phyloP scores from a whole-genome alignment of 176 grass and related monocot species.

The Phyllostachys edulis region DNA sequence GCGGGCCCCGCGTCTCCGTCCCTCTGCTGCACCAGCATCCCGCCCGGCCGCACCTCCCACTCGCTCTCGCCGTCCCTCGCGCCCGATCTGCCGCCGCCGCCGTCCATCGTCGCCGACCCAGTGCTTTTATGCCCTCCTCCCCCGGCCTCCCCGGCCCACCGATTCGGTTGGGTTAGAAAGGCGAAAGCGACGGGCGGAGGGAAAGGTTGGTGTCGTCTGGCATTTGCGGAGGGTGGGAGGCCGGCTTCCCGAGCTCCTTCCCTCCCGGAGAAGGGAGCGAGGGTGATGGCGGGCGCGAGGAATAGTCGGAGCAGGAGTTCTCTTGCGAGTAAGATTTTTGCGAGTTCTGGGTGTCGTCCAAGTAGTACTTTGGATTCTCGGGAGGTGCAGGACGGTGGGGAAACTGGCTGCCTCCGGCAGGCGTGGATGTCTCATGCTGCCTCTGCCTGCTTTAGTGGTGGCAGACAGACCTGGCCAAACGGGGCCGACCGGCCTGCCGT shows the following conservation, averaged over 20 bases:
- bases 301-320: not conserved
- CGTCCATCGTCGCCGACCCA: conserved; percentile 33
- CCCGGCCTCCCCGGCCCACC: conserved; percentile 1
- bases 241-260: conserved; percentile 39
- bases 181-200: conserved; percentile 42
- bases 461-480: too few species aligned
- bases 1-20: conserved; percentile 48
- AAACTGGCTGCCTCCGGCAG: not conserved
- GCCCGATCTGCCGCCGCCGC: conserved; percentile 31
- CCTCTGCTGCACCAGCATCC: conserved; percentile 91
- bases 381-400: conserved; percentile 17
- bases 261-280: conserved; percentile 34
- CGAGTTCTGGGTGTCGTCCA: not conserved
- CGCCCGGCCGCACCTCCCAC: conserved; percentile 89
- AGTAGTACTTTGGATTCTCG: conserved; percentile 42
- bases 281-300: not conserved
- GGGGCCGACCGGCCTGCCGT: too few species aligned
- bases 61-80: conserved; percentile 44
- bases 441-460: too few species aligned
- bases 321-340: conserved; percentile 15
- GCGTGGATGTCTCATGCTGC: not conserved
- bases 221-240: conserved; percentile 37
- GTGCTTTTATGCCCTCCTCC: conserved; percentile 18
- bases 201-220: conserved; percentile 39
- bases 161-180: not conserved